A percentile compares a stretch with the other conserved stretches of the same genome.
Evolutionary conservation across 495 filamentous ascomycete species (phyloP).

Genomic region (Hypoxylon lenormandii): DNA sequence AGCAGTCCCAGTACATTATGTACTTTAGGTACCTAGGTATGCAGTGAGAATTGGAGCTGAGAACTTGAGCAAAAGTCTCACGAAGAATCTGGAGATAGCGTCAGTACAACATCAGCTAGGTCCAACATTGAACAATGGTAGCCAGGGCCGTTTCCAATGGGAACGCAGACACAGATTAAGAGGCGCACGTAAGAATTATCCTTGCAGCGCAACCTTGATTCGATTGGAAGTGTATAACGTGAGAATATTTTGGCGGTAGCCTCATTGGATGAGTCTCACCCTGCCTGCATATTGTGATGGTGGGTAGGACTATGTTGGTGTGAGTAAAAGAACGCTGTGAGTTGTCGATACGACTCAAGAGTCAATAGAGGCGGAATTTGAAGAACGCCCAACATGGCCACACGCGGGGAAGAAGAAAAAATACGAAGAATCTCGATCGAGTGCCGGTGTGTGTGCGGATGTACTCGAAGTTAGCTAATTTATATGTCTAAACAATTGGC

Average conservation of each 20-base stretch:
- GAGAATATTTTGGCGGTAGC: conserved; percentile 11
- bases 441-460: background rate
- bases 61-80: background rate
- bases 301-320: conserved; percentile 42
- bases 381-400: background rate
- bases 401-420: conserved; percentile 9
- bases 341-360: conserved; percentile 35
- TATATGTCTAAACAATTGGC: no score
- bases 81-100: conserved; percentile 21
- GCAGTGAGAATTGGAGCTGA: conserved; percentile 16
- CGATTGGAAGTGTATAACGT: conserved; percentile 25
- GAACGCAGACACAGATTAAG: conserved; percentile 24
- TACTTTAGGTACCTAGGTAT: background rate
- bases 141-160: conserved; percentile 22
- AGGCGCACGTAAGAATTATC: conserved; percentile 34
- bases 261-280: conserved; percentile 32
- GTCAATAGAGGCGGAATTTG: conserved; percentile 17
- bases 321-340: conserved; percentile 23
- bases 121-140: conserved; percentile 8
- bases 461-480: background rate
- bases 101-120: conserved; percentile 11
- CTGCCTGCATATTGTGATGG: conserved; percentile 37
- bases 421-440: conserved; percentile 6
- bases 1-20: no score
- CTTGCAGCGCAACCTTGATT: conserved; percentile 14